Base-by-base conservation (phyloP, 176 grass and related monocot genomes). In the Oryza meyeriana region DNA sequence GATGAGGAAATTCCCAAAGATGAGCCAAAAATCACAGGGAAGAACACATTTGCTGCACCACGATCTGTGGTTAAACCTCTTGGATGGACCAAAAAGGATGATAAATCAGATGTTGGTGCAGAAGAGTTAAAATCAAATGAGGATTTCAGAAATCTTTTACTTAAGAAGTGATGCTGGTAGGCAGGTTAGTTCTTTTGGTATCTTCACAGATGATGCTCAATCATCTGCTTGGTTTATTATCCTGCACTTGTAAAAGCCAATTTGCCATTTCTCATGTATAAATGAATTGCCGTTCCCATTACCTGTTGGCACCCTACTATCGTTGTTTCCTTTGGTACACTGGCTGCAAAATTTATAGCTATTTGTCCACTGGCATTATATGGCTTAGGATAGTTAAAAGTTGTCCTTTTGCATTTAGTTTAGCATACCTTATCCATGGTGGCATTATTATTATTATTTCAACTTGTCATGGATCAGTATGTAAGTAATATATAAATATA, bases 81-180 rank as follows among this genome's bases (percentile, higher is more conserved):
- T 80, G 96, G 93, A 17, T 88, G 80, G 80, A 94, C 78, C 67
- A 84, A 83, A 58, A 91, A 78, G 50, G 88, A 95, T 64, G 89
- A 72, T 17, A 92, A 87, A 66, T 27, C 82, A 14, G 87, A 91
- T 64, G 45, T 52, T 79, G 90, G 35, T 1, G 26, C 69, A 38
- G 93, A 88, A 85, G 84, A 91, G 79, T 71, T 91, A 26, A 99
- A 99, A 59, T 99, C 96, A 35, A 99, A 99, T 78, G 90, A 95
- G 20, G 93, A 84, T 11, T 99, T 99, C 48, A 88, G 96, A 91
- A 84, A 95, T 72, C 33, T 99, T 35, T 87, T 95, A 11, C 87
- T 95, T 77, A 99, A 99, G 79, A 93, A 95, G 81, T 91, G 76
- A 99, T 79, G 24, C 34, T 78, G 8, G 26, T 82, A 81, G 39